phyloP scores from a whole-genome alignment of 2,329 filamentous ascomycete species.

The Fusarium pininemorale region DNA sequence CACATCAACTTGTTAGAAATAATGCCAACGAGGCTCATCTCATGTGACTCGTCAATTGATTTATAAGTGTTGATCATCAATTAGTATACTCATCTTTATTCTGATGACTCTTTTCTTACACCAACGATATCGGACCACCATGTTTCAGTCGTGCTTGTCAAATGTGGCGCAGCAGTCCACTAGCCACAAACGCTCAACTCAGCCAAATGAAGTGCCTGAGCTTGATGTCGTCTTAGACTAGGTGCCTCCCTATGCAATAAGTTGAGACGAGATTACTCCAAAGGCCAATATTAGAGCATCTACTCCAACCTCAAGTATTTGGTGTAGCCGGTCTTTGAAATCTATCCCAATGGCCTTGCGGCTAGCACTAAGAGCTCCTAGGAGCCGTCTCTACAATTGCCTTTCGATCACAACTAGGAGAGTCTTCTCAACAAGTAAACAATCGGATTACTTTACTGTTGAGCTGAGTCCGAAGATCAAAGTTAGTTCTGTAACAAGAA shows the following conservation, averaged over 20 bases:
- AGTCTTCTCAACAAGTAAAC: conserved; percentile 30
- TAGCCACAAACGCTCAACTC: neutral
- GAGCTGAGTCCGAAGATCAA: conserved; percentile 24
- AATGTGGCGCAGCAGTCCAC: neutral
- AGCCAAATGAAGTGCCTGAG: neutral
- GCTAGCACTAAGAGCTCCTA: conserved; percentile 28
- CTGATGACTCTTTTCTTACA: neutral
- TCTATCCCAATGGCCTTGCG: conserved; percentile 36
- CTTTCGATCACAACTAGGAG: conserved; percentile 25
- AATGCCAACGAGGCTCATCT: neutral
- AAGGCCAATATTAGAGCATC: neutral
- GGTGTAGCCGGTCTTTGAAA: neutral
- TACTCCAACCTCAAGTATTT: no score
- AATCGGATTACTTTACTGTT: conserved; percentile 33
- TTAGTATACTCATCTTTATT: neutral
- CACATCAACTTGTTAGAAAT: neutral
- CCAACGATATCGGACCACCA: conserved; percentile 6
- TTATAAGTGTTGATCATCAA: neutral
- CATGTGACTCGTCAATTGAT: neutral
- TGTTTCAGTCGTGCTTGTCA: neutral
- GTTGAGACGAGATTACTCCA: neutral
- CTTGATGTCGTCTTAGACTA: conserved; percentile 17
- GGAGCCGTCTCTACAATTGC: conserved; percentile 29
- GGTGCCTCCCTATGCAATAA: neutral
- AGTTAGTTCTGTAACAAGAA: neutral